phyloP scores from a whole-genome alignment of 768 basidiomycete species.

The Solioccasus polychromus region DNA sequence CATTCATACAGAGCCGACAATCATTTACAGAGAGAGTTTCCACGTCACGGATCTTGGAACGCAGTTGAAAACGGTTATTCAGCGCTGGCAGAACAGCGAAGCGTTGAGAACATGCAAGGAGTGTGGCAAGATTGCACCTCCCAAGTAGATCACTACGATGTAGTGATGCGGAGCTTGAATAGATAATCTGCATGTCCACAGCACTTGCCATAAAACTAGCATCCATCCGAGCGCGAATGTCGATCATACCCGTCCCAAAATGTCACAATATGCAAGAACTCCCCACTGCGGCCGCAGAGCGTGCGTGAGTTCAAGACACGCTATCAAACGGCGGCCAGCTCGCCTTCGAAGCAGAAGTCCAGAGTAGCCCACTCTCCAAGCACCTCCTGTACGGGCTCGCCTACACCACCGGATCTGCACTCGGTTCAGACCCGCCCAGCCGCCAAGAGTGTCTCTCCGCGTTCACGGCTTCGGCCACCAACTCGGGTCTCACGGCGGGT shows the following conservation, averaged over 20 bases:
- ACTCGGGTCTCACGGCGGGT: slow-evolving; percentile 52
- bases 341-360: slow-evolving; percentile 15
- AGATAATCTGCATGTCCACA: neutral
- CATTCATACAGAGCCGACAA: slow-evolving; percentile 59
- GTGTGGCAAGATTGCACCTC: slow-evolving; percentile 64
- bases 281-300: slow-evolving; percentile 36
- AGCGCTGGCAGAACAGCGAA: slow-evolving; percentile 72
- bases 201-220: no score
- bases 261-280: slow-evolving; percentile 48
- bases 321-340: slow-evolving; percentile 7
- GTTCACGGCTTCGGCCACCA: slow-evolving; percentile 46
- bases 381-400: slow-evolving; percentile 54
- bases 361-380: slow-evolving; percentile 35
- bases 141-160: slow-evolving; percentile 40
- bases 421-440: slow-evolving; percentile 50
- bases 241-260: slow-evolving; percentile 28
- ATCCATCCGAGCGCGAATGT: neutral
- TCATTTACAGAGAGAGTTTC: slow-evolving; percentile 82
- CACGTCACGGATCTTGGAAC: slow-evolving; percentile 89
- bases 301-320: slow-evolving; percentile 31
- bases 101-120: slow-evolving; percentile 63
- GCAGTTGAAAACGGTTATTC: slow-evolving; percentile 89
- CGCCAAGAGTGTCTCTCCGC: slow-evolving; percentile 48
- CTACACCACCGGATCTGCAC: slow-evolving; percentile 57
- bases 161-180: slow-evolving; percentile 19